Evolutionary conservation across 2,329 filamentous ascomycete species (phyloP).

Genomic region (Botrytis elliptica): DNA sequence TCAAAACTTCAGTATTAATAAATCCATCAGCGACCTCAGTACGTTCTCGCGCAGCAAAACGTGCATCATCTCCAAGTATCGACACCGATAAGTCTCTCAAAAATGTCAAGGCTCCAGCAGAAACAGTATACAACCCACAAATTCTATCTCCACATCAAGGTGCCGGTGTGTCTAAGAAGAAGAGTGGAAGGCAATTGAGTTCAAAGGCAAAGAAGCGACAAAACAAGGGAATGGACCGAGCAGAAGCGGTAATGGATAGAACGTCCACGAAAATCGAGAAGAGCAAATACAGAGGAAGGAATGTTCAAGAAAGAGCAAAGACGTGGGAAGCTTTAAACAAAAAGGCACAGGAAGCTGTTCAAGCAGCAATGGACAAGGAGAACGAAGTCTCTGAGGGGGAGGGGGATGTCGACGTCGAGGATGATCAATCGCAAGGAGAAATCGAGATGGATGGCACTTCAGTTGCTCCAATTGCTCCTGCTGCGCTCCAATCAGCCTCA

Average conservation of each 20-base stretch:
- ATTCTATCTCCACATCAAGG: slow-evolving; percentile 66
- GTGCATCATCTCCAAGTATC: slow-evolving; percentile 68
- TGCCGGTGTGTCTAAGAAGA: slow-evolving; percentile 69
- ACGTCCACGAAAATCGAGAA: slow-evolving; percentile 55
- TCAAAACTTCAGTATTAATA: not conserved
- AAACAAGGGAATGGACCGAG: slow-evolving; percentile 58
- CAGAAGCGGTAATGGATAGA: slow-evolving; percentile 58
- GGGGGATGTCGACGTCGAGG: slow-evolving; percentile 25
- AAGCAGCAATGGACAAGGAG: slow-evolving; percentile 32
- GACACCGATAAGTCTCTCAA: slow-evolving; percentile 71
- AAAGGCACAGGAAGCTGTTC: slow-evolving; percentile 34
- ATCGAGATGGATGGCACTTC: slow-evolving; percentile 20
- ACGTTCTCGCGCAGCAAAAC: slow-evolving; percentile 72
- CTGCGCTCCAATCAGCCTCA: slow-evolving; percentile 15
- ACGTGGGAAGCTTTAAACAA: slow-evolving; percentile 61
- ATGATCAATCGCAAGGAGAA: slow-evolving; percentile 19
- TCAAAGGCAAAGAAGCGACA: slow-evolving; percentile 55
- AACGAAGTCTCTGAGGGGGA: slow-evolving; percentile 27
- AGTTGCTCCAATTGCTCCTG: slow-evolving; percentile 9
- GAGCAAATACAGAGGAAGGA: slow-evolving; percentile 51
- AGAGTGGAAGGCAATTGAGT: slow-evolving; percentile 54
- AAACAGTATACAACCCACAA: slow-evolving; percentile 55
- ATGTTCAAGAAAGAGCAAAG: slow-evolving; percentile 51
- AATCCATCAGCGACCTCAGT: slow-evolving; percentile 49
- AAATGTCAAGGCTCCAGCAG: slow-evolving; percentile 51